phyloP scores from a whole-genome alignment of 768 basidiomycete genomes.

The Omphalotus guepiniiformis region DNA sequence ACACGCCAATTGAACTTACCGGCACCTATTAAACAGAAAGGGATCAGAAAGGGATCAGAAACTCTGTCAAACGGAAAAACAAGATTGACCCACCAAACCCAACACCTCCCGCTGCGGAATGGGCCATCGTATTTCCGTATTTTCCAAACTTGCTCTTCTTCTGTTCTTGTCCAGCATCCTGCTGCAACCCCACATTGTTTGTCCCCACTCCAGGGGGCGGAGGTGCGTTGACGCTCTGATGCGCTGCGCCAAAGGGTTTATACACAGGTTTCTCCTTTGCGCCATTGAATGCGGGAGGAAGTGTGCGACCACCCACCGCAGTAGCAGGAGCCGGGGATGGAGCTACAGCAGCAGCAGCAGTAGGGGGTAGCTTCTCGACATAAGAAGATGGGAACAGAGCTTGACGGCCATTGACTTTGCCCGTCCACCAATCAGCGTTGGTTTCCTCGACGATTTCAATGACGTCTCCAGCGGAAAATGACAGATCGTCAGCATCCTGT shows the following conservation, averaged over 20 bases:
- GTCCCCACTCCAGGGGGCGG: slow-evolving; percentile 12
- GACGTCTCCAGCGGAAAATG: slow-evolving; percentile 67
- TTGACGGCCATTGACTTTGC: slow-evolving; percentile 53
- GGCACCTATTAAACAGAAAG: too few relatives aligned
- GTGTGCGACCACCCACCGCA: slow-evolving; percentile 4
- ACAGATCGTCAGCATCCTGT: slow-evolving; percentile 70
- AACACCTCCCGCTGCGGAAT: slow-evolving; percentile 42
- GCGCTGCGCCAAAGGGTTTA: slow-evolving; percentile 16
- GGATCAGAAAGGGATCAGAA: neutral
- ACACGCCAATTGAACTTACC: too few relatives aligned
- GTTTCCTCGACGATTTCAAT: slow-evolving; percentile 72
- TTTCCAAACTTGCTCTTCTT: slow-evolving; percentile 44
- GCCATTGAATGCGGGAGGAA: slow-evolving; percentile 10
- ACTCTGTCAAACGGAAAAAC: too few relatives aligned
- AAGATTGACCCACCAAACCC: too few relatives aligned
- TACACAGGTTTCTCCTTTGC: slow-evolving; percentile 10
- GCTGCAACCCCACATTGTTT: slow-evolving; percentile 20
- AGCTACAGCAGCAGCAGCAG: slow-evolving; percentile 20
- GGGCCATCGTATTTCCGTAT: slow-evolving; percentile 38
- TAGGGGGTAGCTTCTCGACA: slow-evolving; percentile 47
- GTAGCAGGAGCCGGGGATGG: slow-evolving; percentile 10
- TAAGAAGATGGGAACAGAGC: slow-evolving; percentile 77
- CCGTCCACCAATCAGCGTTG: slow-evolving; percentile 86
- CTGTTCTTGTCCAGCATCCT: slow-evolving; percentile 22
- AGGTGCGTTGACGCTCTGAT: slow-evolving; percentile 12